Base-by-base conservation (phyloP, 2,329 filamentous ascomycete genomes). In the Chalaropsis ovoidea region DNA sequence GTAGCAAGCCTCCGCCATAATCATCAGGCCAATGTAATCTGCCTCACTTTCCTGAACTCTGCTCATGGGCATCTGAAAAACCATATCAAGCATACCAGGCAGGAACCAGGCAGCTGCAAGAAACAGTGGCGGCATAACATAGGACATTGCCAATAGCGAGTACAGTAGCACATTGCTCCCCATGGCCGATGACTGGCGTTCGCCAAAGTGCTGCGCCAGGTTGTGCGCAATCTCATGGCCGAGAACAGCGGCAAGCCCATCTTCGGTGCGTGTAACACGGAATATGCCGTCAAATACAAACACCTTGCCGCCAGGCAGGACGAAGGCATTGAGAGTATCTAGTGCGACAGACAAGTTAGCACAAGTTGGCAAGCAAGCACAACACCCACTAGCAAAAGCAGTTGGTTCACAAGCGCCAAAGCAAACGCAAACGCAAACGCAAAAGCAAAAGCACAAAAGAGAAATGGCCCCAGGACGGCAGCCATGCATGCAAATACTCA, bases 141-240 rank as follows among this genome's bases (percentile, higher is more conserved):
- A 79, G 0, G 76, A 78, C 31, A 84, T 73, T 66, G 82, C 72
- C 67, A 83, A 77, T 31, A 80, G 68, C 61, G 77, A 80, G 27
- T 78, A 80, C 11, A 80, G 73, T 39, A 83, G 74, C 27, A 83
- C 74, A 63, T 80, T 82, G 66, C 76, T 75, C n/a, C 81, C 79
- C 68, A 82, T 78, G 61, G 77, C 76, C 47, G 77, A 77, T 13
- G 80, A 83, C 71, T 83, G 76, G 41, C 82, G 79, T 77, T 93
- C 89, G 19, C 81, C 84, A 6, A 81, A 76, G 72, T 90, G 87
- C 66, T 83, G 81, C 0, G 87, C 86, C 17, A 89, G 80, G 68
- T 86, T 88, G 72, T 93, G 89, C 19, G 88, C 87, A 68, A 92
- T 89, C 76, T 92, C 89, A 74, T 92, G 89, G 15, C 87, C 87